Percentiles rank a stretch among this genome's conserved stretches.
phyloP scores from a whole-genome alignment of 192 early-diverging fungal genomes.

The Ambispora gerdemannii region DNA sequence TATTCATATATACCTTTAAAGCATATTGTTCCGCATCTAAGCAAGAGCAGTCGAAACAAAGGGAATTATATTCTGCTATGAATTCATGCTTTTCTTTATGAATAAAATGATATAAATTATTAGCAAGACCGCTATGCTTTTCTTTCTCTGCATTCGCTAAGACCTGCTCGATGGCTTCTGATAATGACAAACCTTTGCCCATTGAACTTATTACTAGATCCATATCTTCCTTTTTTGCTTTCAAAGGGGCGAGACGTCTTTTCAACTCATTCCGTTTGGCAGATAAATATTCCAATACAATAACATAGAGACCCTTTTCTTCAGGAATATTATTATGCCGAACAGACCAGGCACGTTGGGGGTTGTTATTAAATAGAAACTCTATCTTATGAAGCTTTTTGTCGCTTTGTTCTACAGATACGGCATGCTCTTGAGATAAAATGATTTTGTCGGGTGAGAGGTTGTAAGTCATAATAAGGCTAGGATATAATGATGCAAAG shows the following conservation, averaged over 20 bases:
- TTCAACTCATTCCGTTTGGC: background rate
- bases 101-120: too few relatives aligned
- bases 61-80: background rate
- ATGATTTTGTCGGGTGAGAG: conserved; percentile 19
- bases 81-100: background rate
- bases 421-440: conserved; percentile 2
- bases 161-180: background rate
- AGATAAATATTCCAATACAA: conserved; percentile 12
- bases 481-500: conserved; percentile 24
- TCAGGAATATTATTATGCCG: conserved; percentile 8
- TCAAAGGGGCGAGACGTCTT: background rate
- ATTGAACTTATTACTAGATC: background rate
- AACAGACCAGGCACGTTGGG: background rate
- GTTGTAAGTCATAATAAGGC: conserved; percentile 23
- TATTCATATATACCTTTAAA: conserved; percentile 22
- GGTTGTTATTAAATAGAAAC: background rate
- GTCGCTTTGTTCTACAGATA: background rate
- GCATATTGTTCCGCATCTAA: conserved; percentile 1
- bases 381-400: conserved; percentile 18
- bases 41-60: conserved; percentile 15
- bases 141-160: background rate
- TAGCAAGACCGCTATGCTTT: too few relatives aligned
- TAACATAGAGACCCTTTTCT: conserved; percentile 1
- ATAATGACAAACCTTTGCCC: background rate
- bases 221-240: conserved; percentile 19